Conservation (phyloP, 2,329 filamentous ascomycete species). For the Sarocladium oryzae region DNA sequence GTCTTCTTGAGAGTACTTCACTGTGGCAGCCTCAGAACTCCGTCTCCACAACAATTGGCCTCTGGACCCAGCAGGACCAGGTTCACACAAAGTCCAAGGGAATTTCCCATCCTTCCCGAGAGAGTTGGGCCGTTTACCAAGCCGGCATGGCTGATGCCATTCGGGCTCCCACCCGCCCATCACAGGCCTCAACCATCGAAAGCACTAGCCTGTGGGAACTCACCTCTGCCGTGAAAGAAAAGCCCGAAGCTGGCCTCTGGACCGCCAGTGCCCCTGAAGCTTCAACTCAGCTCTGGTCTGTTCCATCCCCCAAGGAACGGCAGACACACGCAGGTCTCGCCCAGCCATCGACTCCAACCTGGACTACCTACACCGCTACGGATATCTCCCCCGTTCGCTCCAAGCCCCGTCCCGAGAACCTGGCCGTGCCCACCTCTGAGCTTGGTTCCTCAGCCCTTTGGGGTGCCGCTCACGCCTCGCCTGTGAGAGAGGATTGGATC, state of each 20-base stretch:
- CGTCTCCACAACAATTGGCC: not conserved
- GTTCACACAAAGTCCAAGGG: constrained; percentile 14
- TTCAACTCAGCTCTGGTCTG: not conserved
- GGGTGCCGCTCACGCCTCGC: not conserved
- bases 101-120: constrained; percentile 30
- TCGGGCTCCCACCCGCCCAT: constrained; percentile 23
- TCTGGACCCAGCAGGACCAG: not conserved
- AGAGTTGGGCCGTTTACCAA: constrained; percentile 30
- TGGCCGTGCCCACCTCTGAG: not conserved
- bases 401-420: not conserved
- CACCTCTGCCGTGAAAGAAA: not conserved
- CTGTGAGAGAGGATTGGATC: constrained; percentile 3
- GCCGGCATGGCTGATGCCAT: constrained; percentile 17
- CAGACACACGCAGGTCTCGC: not conserved
- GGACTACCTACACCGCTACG: not conserved
- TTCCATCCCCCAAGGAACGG: not conserved
- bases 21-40: constrained; percentile 24
- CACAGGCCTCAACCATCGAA: constrained; percentile 25
- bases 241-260: not conserved
- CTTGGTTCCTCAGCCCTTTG: not conserved
- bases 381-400: not conserved
- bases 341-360: not conserved
- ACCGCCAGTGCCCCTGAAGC: not conserved
- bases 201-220: constrained; percentile 20
- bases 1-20: constrained; percentile 27